A percentile compares a stretch with the other conserved stretches of the same genome.
Conservation (phyloP, 176 grass and related monocot genomes). For the sorghum (Sorghum bicolor) region Sorghum_bicolor_NCBIv3 NC_012878.2:54460001-54460500, state of each 20-base stretch:
- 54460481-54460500: neutral
- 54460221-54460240: neutral
- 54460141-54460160: neutral
- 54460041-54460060: neutral
- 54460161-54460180: neutral
- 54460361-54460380: neutral
- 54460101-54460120: neutral
- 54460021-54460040: neutral
- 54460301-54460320: neutral
- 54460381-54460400: neutral
- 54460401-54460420: neutral
- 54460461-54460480: neutral
- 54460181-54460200: neutral
- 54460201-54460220: neutral
- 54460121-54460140: neutral
- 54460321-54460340: neutral
- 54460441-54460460: neutral
- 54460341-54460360: neutral
- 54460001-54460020: neutral
- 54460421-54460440: neutral
- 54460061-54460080: neutral
- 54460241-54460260: slow-evolving; percentile 8
- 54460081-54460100: neutral
- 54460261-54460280: slow-evolving; percentile 1
- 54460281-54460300: neutral